phyloP scores from a whole-genome alignment of 306 rosid species.

The Clitoria ternatea region DNA sequence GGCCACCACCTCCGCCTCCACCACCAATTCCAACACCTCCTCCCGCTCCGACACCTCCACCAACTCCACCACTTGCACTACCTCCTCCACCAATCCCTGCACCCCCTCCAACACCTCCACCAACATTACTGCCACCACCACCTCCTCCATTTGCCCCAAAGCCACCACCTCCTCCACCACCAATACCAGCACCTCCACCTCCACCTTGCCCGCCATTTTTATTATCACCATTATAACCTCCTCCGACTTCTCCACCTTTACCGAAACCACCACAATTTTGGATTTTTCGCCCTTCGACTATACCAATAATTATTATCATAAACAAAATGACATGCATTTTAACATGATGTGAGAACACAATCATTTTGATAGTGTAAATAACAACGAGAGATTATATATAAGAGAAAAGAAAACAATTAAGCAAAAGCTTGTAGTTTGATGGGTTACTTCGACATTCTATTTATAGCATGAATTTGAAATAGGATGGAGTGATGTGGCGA shows the following conservation, averaged over 20 bases:
- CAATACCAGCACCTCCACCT: no score
- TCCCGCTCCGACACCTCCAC: background rate
- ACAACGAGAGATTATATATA: background rate
- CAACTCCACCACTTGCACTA: background rate
- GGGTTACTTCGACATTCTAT: constrained; percentile 8
- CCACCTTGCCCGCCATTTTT: background rate
- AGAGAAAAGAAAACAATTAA: background rate
- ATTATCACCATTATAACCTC: background rate
- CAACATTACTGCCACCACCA: background rate
- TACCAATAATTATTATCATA: background rate
- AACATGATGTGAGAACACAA: background rate
- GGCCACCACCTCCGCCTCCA: background rate
- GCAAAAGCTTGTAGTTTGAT: background rate
- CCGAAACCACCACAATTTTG: background rate
- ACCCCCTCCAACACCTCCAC: background rate
- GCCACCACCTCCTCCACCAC: background rate
- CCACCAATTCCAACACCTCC: background rate
- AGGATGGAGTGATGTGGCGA: constrained; percentile 3
- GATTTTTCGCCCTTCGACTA: background rate
- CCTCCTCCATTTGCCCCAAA: no score
- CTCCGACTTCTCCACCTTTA: background rate
- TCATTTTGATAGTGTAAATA: background rate
- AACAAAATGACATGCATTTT: background rate
- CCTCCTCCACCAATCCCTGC: background rate
- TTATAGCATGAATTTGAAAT: constrained; percentile 19